Conservation (phyloP, 2,329 filamentous ascomycete species). For the Cyphellophora attinorum region DNA sequence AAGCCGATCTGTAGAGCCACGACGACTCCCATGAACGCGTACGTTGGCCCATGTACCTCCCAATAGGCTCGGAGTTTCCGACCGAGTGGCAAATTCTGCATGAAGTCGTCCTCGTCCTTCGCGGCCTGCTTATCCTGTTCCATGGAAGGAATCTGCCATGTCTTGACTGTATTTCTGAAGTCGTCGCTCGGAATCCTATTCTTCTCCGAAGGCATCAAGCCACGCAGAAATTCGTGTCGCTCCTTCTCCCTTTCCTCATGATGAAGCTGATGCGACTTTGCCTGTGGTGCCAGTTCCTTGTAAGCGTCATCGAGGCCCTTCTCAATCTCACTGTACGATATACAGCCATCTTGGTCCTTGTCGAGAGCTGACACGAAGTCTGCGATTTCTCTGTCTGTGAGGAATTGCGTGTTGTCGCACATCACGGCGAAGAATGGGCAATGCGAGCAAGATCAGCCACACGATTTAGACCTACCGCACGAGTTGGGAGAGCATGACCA, state of each 20-base stretch:
- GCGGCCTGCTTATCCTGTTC: conserved; percentile 39
- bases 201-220: conserved; percentile 28
- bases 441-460: too few relatives aligned
- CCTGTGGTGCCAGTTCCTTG: conserved; percentile 37
- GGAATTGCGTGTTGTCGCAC: conserved; percentile 19
- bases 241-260: conserved; percentile 24
- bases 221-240: conserved; percentile 44
- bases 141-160: conserved; percentile 41
- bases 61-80: conserved; percentile 43
- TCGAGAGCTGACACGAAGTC: conserved; percentile 46
- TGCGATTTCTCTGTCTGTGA: conserved; percentile 41
- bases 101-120: conserved; percentile 37
- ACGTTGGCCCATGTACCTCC: conserved; percentile 45
- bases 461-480: too few relatives aligned
- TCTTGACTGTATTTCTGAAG: conserved; percentile 35
- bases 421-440: conserved; percentile 1
- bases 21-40: conserved; percentile 41
- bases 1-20: conserved; percentile 40
- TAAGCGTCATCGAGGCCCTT: conserved; percentile 44
- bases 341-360: conserved; percentile 40
- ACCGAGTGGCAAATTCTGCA: conserved; percentile 35
- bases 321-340: conserved; percentile 45
- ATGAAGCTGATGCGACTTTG: conserved; percentile 36
- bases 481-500: neutral
- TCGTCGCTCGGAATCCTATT: conserved; percentile 36